Percentiles rank a stretch among this genome's conserved stretches.
phyloP scores from a whole-genome alignment of 805 yeast genomes.

The Cyberlindnera euphorbiae region DNA sequence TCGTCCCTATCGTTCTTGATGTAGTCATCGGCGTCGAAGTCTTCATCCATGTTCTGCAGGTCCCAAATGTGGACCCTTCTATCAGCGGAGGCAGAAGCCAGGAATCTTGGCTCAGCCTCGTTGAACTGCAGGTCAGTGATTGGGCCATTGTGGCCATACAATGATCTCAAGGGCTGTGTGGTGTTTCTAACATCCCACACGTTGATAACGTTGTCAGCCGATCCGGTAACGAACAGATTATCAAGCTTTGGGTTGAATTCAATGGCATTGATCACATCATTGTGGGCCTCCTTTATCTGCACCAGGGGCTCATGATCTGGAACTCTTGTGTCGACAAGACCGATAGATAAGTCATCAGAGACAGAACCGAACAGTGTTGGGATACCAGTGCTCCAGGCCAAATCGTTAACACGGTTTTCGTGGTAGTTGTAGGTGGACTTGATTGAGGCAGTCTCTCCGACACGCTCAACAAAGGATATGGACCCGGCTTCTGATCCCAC shows the following conservation, averaged over 20 bases:
- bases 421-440: constrained; percentile 37
- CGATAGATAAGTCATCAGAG: constrained; percentile 60
- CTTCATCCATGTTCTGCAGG: constrained; percentile 50
- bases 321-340: constrained; percentile 55
- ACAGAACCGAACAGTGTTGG: constrained; percentile 59
- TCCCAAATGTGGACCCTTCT: constrained; percentile 76
- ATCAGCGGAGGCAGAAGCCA: constrained; percentile 62
- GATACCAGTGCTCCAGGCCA: constrained; percentile 48
- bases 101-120: constrained; percentile 41
- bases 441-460: neutral
- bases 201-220: constrained; percentile 68
- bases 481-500: constrained; percentile 65
- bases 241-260: constrained; percentile 54
- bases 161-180: constrained; percentile 50
- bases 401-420: constrained; percentile 57
- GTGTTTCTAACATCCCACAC: constrained; percentile 73
- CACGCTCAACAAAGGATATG: constrained; percentile 64
- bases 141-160: constrained; percentile 61
- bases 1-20: constrained; percentile 59
- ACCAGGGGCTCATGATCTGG: constrained; percentile 33
- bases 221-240: constrained; percentile 68
- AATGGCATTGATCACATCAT: constrained; percentile 62
- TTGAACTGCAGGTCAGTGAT: constrained; percentile 55
- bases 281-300: constrained; percentile 44
- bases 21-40: constrained; percentile 48